These are phyloP conservation scores for Raffaelea arxii DNA, from an alignment of 2,329 filamentous ascomycete genomes.

Conservation along the genomic window DNA sequence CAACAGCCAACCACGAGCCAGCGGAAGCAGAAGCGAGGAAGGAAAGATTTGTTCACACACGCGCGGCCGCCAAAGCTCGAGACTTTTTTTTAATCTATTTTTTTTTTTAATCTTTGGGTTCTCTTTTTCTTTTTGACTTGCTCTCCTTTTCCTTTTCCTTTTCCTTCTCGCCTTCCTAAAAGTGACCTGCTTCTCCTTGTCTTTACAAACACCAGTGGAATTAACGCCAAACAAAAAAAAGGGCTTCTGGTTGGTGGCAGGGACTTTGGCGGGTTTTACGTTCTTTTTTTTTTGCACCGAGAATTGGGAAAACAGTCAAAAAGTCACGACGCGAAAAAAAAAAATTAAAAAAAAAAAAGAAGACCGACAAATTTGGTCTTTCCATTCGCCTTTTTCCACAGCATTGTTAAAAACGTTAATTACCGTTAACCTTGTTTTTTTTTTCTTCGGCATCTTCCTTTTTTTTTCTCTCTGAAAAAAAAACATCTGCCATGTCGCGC, in stretches of 20 bases:
- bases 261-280: background rate
- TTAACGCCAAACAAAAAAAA: background rate
- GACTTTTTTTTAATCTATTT: too few relatives aligned
- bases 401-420: too few relatives aligned
- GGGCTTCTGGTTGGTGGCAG: background rate
- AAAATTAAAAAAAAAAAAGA: background rate
- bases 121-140: background rate
- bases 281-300: background rate
- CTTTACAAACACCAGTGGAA: background rate
- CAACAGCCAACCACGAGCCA: too few relatives aligned
- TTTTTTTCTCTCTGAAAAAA: background rate
- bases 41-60: too few relatives aligned
- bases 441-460: background rate
- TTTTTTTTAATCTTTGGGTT: background rate
- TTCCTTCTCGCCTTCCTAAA: background rate
- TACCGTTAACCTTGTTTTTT: background rate
- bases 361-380: background rate
- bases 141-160: background rate
- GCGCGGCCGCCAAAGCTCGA: too few relatives aligned
- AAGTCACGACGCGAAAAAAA: background rate
- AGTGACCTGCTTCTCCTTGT: background rate
- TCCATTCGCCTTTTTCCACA: too few relatives aligned
- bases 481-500: background rate
- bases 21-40: too few relatives aligned
- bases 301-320: background rate